Conservation (phyloP, 305 asterid genomes). For the Ruellia speciosa region DNA sequence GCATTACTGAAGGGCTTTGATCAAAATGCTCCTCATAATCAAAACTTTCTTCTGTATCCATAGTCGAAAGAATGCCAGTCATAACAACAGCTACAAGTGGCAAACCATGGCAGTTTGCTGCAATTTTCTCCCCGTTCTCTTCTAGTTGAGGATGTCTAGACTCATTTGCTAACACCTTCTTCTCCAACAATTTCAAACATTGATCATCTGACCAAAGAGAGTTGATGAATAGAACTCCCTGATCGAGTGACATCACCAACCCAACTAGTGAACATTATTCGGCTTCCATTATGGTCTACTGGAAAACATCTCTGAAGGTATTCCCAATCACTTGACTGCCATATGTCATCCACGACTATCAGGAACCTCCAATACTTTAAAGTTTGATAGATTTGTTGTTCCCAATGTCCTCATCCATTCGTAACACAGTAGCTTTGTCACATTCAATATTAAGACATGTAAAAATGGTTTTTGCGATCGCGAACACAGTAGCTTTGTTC, state of each 20-base stretch:
- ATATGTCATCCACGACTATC: conserved; percentile 22
- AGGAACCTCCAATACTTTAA: conserved; percentile 19
- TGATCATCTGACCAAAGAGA: conserved; percentile 11
- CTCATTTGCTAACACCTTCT: conserved; percentile 2
- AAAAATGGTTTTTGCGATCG: no score
- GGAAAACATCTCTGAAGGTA: conserved; percentile 18
- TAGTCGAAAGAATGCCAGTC: conserved; percentile 15
- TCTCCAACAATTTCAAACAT: conserved; percentile 20
- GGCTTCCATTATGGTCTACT: conserved; percentile 18
- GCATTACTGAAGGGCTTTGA: neutral
- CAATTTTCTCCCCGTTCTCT: conserved; percentile 14
- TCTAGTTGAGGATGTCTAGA: conserved; percentile 10
- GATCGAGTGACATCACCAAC: conserved; percentile 13
- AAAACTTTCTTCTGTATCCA: no score
- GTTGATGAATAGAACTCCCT: neutral
- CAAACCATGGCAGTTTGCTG: conserved; percentile 17
- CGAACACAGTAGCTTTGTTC: no score
- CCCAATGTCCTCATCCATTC: conserved; percentile 1
- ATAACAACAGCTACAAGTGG: conserved; percentile 21
- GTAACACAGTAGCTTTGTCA: no score
- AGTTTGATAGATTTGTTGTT: neutral
- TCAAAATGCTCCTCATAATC: no score
- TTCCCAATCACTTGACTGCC: conserved; percentile 9
- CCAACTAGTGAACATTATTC: conserved; percentile 17
- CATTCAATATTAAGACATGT: neutral